These are phyloP conservation scores for Penicillium odoratum DNA, from an alignment of 495 filamentous ascomycete species.

Conservation along the genomic window DNA sequence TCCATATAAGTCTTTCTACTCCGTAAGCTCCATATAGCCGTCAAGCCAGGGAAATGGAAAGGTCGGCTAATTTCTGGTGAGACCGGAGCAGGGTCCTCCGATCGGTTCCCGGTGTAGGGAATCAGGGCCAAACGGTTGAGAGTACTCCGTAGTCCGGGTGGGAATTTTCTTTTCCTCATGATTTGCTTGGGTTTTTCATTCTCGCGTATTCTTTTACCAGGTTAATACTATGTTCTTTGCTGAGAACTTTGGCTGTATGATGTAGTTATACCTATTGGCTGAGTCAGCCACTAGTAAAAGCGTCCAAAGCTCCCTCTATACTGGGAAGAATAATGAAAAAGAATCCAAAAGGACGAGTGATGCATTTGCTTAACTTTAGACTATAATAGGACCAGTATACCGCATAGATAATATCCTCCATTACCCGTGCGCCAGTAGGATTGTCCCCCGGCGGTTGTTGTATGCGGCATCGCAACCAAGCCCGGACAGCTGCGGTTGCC, in stretches of 20 bases:
- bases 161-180: neutral
- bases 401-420: neutral
- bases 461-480: conserved; percentile 3
- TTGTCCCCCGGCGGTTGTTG: conserved; percentile 3
- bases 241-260: neutral
- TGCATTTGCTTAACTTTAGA: conserved; percentile 4
- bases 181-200: neutral
- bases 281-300: conserved; percentile 9
- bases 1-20: neutral
- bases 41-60: neutral
- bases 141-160: neutral
- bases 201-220: neutral
- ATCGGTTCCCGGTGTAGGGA: conserved; percentile 30
- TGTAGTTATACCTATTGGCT: conserved; percentile 8
- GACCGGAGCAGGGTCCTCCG: conserved; percentile 40
- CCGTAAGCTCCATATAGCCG: neutral
- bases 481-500: conserved; percentile 15
- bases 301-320: neutral
- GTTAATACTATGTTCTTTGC: neutral
- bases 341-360: neutral
- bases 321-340: neutral
- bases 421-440: neutral
- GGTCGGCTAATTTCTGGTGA: conserved; percentile 25
- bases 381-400: neutral
- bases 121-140: conserved; percentile 16